Evolutionary conservation across 768 basidiomycete species (phyloP).

Genomic region (Serendipita sp.): DNA sequence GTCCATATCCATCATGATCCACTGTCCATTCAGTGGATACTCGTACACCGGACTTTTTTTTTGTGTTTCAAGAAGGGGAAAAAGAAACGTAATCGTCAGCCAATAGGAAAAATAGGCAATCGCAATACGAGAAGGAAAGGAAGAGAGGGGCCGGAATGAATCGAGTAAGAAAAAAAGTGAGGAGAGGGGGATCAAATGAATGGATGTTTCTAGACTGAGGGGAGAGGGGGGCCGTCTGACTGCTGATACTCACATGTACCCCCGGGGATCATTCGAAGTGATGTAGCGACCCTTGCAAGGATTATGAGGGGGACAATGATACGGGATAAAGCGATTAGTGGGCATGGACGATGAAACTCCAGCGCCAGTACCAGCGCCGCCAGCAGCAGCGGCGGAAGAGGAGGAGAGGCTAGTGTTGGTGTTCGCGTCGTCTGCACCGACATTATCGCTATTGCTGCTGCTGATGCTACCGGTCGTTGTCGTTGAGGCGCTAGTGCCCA

Average conservation of each 20-base stretch:
- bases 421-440: not conserved
- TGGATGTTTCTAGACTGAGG: too few relatives aligned
- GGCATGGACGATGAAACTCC: not conserved
- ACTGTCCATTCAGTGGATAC: constrained; percentile 76
- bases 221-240: too few relatives aligned
- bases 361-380: not conserved
- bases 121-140: not conserved
- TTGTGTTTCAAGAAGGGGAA: constrained; percentile 9
- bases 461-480: too few relatives aligned
- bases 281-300: constrained; percentile 40
- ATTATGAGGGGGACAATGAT: constrained; percentile 5
- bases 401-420: not conserved
- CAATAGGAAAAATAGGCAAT: not conserved
- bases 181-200: too few relatives aligned
- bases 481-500: too few relatives aligned
- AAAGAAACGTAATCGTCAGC: constrained; percentile 7
- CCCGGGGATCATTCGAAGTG: constrained; percentile 75
- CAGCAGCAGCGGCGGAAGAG: not conserved
- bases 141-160: not conserved
- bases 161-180: not conserved
- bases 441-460: not conserved
- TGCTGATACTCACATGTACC: constrained; percentile 53
- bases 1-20: constrained; percentile 94
- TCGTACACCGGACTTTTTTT: constrained; percentile 60
- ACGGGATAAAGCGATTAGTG: not conserved